phyloP scores from a whole-genome alignment of 2,329 filamentous ascomycete genomes.

The Zymoseptoria ardabiliae region DNA sequence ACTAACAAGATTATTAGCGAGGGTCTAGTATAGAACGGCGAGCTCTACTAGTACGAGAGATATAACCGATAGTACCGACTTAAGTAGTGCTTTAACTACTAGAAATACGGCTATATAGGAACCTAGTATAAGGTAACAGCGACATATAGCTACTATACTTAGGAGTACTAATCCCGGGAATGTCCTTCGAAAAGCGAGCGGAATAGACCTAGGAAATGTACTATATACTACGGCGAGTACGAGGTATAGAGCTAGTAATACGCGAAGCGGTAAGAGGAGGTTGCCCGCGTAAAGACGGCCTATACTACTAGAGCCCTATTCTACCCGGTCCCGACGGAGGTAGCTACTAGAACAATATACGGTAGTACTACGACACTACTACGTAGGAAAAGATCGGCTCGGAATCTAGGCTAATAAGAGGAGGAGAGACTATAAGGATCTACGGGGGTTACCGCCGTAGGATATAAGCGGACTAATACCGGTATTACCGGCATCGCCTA shows the following conservation, averaged over 20 bases:
- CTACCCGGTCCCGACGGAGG: not conserved
- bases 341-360: not conserved
- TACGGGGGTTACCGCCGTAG: not conserved
- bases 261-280: not conserved
- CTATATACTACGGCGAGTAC: conserved; percentile 1
- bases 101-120: conserved; percentile 7
- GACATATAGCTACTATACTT: conserved; percentile 5
- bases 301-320: not conserved
- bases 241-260: conserved; percentile 4
- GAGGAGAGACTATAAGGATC: not conserved
- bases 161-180: conserved; percentile 3
- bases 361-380: conserved; percentile 1
- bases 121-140: conserved; percentile 3
- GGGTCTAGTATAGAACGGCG: conserved; percentile 1
- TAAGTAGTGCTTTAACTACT: conserved; percentile 4
- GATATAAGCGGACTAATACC: conserved; percentile 3
- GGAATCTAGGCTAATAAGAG: conserved; percentile 1
- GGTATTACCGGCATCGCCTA: not conserved
- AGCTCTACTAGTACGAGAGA: conserved; percentile 4
- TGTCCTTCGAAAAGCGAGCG: not conserved
- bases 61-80: not conserved
- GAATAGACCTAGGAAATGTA: conserved; percentile 2
- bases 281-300: not conserved
- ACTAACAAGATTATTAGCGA: conserved; percentile 4
- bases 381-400: not conserved